phyloP scores from a whole-genome alignment of 176 grass and related monocot species.

The sorghum (Sorghum bicolor) region Sorghum_bicolor_NCBIv3 NC_012875.2:48613501-48614000 shows the following conservation, averaged over 20 bases:
- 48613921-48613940: not conserved
- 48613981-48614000: not conserved
- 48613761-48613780: not conserved
- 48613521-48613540: conserved; percentile 66
- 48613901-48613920: not conserved
- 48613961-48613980: not conserved
- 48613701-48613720: conserved; percentile 49
- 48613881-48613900: not conserved
- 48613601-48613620: conserved; percentile 65
- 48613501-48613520: conserved; percentile 49
- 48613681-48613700: conserved; percentile 59
- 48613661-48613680: conserved; percentile 73
- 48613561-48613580: conserved; percentile 55
- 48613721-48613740: no score
- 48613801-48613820: not conserved
- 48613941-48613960: not conserved
- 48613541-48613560: conserved; percentile 64
- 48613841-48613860: conserved; percentile 34
- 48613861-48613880: no score
- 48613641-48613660: conserved; percentile 53
- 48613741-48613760: no score
- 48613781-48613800: not conserved
- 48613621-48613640: conserved; percentile 92
- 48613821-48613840: conserved; percentile 43
- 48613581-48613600: conserved; percentile 64